phyloP scores from a whole-genome alignment of 805 yeast genomes.

The Zygoascus biomembranicola region DNA sequence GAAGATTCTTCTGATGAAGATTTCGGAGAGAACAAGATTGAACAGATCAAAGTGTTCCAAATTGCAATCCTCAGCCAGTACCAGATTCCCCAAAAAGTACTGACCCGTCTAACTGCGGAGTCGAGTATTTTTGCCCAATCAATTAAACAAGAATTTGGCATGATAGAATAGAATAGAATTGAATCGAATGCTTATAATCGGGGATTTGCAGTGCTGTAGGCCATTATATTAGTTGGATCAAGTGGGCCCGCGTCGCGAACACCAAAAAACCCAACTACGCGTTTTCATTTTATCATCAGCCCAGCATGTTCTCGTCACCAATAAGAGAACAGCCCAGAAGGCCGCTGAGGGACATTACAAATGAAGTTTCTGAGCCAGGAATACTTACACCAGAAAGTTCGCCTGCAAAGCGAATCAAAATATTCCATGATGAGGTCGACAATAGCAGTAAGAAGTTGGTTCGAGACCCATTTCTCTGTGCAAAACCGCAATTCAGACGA shows the following conservation, averaged over 20 bases:
- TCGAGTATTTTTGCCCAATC: background rate
- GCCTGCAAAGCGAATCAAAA: background rate
- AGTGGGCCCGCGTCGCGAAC: background rate
- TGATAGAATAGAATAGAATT: too few species aligned
- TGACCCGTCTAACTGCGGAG: background rate
- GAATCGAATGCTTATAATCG: too few species aligned
- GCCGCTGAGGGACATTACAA: background rate
- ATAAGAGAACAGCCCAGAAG: background rate
- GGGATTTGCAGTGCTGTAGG: background rate
- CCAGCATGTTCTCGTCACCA: background rate
- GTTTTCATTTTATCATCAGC: background rate
- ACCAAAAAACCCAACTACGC: background rate
- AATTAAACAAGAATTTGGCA: background rate
- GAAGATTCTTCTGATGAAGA: constrained; percentile 1
- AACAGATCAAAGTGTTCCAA: constrained; percentile 6
- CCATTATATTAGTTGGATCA: background rate
- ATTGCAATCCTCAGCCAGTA: background rate
- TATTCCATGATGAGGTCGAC: background rate
- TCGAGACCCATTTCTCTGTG: background rate
- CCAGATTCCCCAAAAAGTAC: constrained; percentile 1
- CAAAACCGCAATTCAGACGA: background rate
- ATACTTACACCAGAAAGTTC: background rate
- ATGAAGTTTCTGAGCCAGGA: background rate
- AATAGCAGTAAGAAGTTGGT: background rate
- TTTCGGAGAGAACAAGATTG: background rate